Base-by-base conservation (phyloP, 495 filamentous ascomycete species). In the Chaetomium cochliodes region DNA sequence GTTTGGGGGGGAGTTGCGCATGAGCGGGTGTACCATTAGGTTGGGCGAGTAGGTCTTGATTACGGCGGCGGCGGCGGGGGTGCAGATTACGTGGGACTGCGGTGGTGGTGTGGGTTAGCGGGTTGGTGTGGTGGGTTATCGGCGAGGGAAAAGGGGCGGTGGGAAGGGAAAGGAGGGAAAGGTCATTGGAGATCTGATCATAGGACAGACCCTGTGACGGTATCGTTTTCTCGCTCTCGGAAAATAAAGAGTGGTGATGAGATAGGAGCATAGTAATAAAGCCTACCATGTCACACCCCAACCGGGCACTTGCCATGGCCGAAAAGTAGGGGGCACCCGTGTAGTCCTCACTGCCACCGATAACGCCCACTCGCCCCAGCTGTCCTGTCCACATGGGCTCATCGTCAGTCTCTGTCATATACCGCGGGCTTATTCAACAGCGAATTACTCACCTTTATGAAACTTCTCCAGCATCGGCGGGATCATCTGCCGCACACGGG, bases 31-130 rank as follows among this genome's bases (percentile, higher is more conserved):
- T 16, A 98, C 96, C 96, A 98, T 98, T 16, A 98, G 80, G 78
- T 98, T 97, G 12, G 94, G 94, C 42, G 96, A 98, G 81, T 98
- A 98, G 18, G 90, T 87, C 82, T 98, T 98, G 72, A 98, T 96
- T 51, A 97, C 93, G 75, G 85, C 81, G 64, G 88, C 90, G 53
- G 96, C 96, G 65, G 86, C 87, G 28, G 89, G 90, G 67, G 96
- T 94, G 80, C 94, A 98, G 74, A 98, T 93, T 62, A 98, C 89
- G 79, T 98, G 96, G 73, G 90, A 94, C 92, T 96, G 28, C 6
- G 28, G 28, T 30, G 28, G 70, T 26, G 52, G 46, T 28, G 13
- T 18, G 37, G 22, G 56, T 64, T 18, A 28, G 25, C 6, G 5
- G n/a, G 22, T 15, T 33, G 39, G 51, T 37, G 5, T 33, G 3